Evolutionary conservation across 2,329 filamentous ascomycete genomes (phyloP).

Genomic region (Phaeosphaeria sp.): DNA sequence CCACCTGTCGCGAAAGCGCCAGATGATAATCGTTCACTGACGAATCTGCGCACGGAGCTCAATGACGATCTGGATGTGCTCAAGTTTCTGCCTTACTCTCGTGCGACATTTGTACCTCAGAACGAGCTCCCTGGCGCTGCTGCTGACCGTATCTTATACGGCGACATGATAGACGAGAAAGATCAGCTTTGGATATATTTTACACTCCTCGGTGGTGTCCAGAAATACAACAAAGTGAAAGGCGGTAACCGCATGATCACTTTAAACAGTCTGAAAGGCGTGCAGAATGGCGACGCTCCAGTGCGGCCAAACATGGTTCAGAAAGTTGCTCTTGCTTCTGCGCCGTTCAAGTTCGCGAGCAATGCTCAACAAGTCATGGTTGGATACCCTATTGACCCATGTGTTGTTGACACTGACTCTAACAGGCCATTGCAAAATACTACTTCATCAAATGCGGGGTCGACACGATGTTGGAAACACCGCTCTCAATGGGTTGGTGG

Average conservation of each 20-base stretch:
- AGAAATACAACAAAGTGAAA: background rate
- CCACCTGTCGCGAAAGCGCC: background rate
- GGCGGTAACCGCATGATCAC: background rate
- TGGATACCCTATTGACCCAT: background rate
- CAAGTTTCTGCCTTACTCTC: conserved; percentile 2
- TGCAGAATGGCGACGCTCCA: background rate
- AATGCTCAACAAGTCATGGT: background rate
- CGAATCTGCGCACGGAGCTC: conserved; percentile 1
- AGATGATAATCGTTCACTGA: background rate
- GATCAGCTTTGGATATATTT: conserved; percentile 7
- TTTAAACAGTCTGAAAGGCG: background rate
- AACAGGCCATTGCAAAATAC: conserved; percentile 5
- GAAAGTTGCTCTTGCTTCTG: background rate
- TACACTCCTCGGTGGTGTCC: background rate
- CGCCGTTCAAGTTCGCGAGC: conserved; percentile 4
- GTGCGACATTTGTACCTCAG: conserved; percentile 4
- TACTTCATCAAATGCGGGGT: conserved; percentile 4
- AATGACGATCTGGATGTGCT: background rate
- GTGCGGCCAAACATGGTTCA: background rate
- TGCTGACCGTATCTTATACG: conserved; percentile 3
- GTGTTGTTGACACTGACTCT: background rate
- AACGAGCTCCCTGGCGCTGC: conserved; percentile 3
- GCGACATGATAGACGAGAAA: conserved; percentile 9
- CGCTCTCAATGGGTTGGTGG: background rate
- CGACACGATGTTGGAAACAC: background rate